Percentiles rank a stretch among this genome's conserved stretches.
Evolutionary conservation across 306 rosid species (phyloP).

Genomic region (Inga oerstediana): DNA sequence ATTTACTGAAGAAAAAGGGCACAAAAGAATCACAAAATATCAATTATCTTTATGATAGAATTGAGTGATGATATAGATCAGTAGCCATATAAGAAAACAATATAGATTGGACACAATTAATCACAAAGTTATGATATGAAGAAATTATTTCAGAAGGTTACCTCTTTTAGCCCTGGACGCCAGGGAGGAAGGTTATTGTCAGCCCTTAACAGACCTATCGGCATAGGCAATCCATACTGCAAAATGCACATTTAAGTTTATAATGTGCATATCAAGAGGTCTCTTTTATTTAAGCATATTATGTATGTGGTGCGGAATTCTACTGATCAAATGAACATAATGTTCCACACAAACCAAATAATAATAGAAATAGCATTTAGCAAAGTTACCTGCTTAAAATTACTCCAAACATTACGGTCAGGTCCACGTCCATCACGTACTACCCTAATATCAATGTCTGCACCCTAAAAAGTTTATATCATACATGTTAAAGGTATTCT

Average conservation of each 20-base stretch:
- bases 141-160: conserved; percentile 27
- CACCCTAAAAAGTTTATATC: conserved; percentile 72
- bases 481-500: conserved; percentile 29
- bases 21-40: not conserved
- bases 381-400: conserved; percentile 86
- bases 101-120: not conserved
- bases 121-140: not conserved
- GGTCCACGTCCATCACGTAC: conserved; percentile 99
- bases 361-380: conserved; percentile 16
- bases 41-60: not conserved
- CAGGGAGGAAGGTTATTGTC: conserved; percentile 98
- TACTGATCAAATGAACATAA: conserved; percentile 6
- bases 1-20: conserved; percentile 3
- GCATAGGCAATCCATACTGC: conserved; percentile 87
- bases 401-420: conserved; percentile 95
- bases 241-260: conserved; percentile 42
- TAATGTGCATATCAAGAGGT: conserved; percentile 10
- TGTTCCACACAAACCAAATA: conserved; percentile 8
- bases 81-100: not conserved
- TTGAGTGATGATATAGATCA: not conserved
- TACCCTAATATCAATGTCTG: conserved; percentile 97
- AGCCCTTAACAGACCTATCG: conserved; percentile 83
- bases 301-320: conserved; percentile 20
- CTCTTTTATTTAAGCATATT: conserved; percentile 16
- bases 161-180: conserved; percentile 93